Evolutionary conservation across 148 eudicot genomes (phyloP).

Genomic region (Rhododendron williamsianum): DNA sequence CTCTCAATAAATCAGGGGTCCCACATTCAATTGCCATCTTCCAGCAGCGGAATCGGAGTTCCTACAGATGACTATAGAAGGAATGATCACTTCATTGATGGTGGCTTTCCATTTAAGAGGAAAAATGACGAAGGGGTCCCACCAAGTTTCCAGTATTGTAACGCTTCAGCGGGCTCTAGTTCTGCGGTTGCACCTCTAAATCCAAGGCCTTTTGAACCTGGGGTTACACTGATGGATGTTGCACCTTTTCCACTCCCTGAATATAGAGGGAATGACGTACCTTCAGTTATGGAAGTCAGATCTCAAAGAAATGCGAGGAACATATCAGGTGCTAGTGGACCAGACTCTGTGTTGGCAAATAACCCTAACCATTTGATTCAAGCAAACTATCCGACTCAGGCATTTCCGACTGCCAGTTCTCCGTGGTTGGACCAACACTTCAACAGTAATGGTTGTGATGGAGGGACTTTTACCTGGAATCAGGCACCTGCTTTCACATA

Average conservation of each 20-base stretch:
- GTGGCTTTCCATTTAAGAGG: constrained; percentile 52
- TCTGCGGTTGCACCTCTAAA: constrained; percentile 42
- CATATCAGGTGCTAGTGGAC: constrained; percentile 38
- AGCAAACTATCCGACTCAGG: constrained; percentile 51
- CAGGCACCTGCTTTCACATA: constrained; percentile 50
- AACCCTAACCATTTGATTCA: constrained; percentile 39
- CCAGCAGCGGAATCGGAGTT: constrained; percentile 45
- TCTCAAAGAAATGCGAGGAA: constrained; percentile 31
- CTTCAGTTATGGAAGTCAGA: constrained; percentile 36
- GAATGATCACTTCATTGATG: constrained; percentile 40
- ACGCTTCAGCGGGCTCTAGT: constrained; percentile 58
- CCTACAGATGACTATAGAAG: constrained; percentile 43
- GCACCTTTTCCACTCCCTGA: constrained; percentile 41
- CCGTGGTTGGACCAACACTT: constrained; percentile 66
- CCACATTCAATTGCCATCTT: constrained; percentile 48
- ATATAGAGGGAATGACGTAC: constrained; percentile 34
- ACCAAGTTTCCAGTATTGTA: constrained; percentile 37
- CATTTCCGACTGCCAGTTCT: constrained; percentile 43
- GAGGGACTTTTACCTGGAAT: constrained; percentile 42
- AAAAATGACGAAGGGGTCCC: constrained; percentile 57
- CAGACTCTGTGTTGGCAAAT: constrained; percentile 38
- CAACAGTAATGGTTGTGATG: constrained; percentile 33
- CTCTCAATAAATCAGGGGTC: constrained; percentile 48
- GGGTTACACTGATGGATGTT: constrained; percentile 31
- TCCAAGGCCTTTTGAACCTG: constrained; percentile 42